Conservation (phyloP, 2,329 filamentous ascomycete species). For the Teratosphaeria zuluensis region DNA sequence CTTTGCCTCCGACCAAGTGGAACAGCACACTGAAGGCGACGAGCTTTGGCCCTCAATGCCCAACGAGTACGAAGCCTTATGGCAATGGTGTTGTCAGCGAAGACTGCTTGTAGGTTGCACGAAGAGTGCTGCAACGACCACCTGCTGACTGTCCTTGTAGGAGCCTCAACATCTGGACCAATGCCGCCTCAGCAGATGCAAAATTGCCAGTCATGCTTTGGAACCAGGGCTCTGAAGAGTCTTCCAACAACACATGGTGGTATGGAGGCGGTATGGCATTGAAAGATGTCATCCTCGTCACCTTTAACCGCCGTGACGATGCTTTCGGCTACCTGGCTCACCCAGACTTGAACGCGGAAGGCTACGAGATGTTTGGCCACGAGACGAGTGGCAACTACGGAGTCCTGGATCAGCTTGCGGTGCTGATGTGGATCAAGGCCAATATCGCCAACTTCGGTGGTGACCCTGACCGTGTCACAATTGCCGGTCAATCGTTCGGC, state of each 20-base stretch:
- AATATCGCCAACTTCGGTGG: conserved; percentile 41
- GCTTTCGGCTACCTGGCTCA: conserved; percentile 52
- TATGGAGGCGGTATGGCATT: background rate
- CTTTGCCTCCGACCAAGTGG: background rate
- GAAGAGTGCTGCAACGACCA: background rate
- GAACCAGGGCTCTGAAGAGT: background rate
- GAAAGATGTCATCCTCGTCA: background rate
- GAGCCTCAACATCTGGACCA: background rate
- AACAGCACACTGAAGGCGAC: background rate
- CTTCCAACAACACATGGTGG: background rate
- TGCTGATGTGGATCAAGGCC: conserved; percentile 38
- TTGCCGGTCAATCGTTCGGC: conserved; percentile 33
- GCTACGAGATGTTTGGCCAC: conserved; percentile 30
- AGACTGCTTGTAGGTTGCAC: background rate
- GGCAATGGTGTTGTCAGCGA: background rate
- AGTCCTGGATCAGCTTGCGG: conserved; percentile 42
- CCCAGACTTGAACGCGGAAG: conserved; percentile 15
- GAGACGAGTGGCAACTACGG: conserved; percentile 46
- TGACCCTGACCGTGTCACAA: conserved; percentile 37
- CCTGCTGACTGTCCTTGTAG: conserved; percentile 1
- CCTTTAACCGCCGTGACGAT: conserved; percentile 49
- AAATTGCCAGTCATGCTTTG: background rate
- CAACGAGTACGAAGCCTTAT: background rate
- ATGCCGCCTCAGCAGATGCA: background rate
- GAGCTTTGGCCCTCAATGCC: background rate